These are phyloP conservation scores for Tilletia indica DNA, from an alignment of 1,284 basidiomycete genomes.

Conservation along the genomic window DNA sequence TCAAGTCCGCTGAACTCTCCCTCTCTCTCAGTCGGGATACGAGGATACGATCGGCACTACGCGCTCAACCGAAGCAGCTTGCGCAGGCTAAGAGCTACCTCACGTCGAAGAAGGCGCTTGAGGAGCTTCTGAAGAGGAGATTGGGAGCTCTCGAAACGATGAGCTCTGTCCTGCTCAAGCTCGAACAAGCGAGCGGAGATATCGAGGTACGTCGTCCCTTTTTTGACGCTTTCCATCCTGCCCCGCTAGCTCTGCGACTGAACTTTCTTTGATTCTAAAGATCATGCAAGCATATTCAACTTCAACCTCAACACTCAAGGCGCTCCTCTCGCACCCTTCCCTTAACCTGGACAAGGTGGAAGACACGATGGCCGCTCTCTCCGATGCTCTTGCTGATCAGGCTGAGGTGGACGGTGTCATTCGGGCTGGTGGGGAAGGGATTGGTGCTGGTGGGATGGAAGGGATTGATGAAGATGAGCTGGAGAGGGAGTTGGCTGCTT, in stretches of 20 bases:
- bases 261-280: slow-evolving; percentile 57
- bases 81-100: slow-evolving; percentile 72
- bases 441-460: slow-evolving; percentile 55
- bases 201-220: slow-evolving; percentile 66
- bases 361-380: slow-evolving; percentile 78
- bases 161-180: slow-evolving; percentile 71
- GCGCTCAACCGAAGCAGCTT: slow-evolving; percentile 65
- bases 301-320: slow-evolving; percentile 72
- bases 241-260: no score
- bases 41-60: slow-evolving; percentile 64
- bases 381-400: slow-evolving; percentile 76
- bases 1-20: not conserved
- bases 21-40: slow-evolving; percentile 61
- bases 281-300: slow-evolving; percentile 82
- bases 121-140: slow-evolving; percentile 74
- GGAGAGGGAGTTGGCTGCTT: slow-evolving; percentile 33
- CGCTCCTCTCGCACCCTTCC: slow-evolving; percentile 74
- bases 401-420: slow-evolving; percentile 79
- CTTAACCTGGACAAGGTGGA: slow-evolving; percentile 76
- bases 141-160: slow-evolving; percentile 72
- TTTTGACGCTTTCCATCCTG: no score
- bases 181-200: slow-evolving; percentile 83
- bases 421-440: slow-evolving; percentile 65
- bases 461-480: slow-evolving; percentile 54
- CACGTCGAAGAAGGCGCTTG: slow-evolving; percentile 73